These are phyloP conservation scores for Termitomyces bulborhizus DNA, from an alignment of 768 basidiomycete genomes.

Conservation along the genomic window DNA sequence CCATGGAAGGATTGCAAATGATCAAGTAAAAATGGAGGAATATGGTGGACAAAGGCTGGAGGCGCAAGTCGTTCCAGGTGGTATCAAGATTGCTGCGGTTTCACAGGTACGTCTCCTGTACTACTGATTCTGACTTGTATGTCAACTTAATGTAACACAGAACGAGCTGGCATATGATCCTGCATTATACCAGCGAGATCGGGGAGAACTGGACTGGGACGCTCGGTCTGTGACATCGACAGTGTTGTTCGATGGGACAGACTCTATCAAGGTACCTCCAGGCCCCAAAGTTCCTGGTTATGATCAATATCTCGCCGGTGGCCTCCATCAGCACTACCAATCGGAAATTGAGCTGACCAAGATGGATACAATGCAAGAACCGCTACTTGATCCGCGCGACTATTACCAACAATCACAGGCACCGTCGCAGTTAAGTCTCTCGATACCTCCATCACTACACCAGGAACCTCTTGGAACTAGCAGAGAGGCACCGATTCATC, in stretches of 20 bases:
- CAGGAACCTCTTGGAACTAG: constrained; percentile 27
- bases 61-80: constrained; percentile 68
- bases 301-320: constrained; percentile 51
- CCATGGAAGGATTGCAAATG: constrained; percentile 58
- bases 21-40: constrained; percentile 64
- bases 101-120: constrained; percentile 46
- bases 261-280: constrained; percentile 32
- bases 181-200: constrained; percentile 68
- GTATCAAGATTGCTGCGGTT: constrained; percentile 78
- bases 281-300: constrained; percentile 38
- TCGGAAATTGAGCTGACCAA: constrained; percentile 49
- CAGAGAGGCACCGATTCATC: constrained; percentile 59
- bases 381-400: constrained; percentile 42
- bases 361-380: constrained; percentile 55
- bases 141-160: constrained; percentile 20
- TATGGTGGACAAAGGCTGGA: constrained; percentile 76
- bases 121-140: neutral
- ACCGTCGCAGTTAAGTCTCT: constrained; percentile 31
- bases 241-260: constrained; percentile 42
- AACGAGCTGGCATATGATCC: constrained; percentile 80
- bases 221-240: constrained; percentile 65
- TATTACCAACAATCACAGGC: constrained; percentile 28
- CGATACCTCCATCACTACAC: constrained; percentile 38
- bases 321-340: constrained; percentile 23
- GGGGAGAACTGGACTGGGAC: constrained; percentile 89